Evolutionary conservation across 2,329 filamentous ascomycete species (phyloP).

Genomic region (Clathrospora elynae): DNA sequence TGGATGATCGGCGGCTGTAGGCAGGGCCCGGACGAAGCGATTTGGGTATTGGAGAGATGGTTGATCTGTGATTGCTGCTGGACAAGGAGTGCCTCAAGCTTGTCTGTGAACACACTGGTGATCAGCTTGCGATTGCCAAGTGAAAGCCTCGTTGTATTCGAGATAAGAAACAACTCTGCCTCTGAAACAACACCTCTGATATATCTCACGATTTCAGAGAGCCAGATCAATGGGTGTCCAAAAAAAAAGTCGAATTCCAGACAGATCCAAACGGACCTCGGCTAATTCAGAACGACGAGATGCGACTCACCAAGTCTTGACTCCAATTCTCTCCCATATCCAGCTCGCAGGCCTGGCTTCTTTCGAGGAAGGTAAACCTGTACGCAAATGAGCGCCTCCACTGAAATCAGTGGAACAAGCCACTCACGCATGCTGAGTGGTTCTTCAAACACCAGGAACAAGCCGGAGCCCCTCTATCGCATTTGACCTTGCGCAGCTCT

Average conservation of each 20-base stretch:
- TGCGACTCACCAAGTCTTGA: constrained; percentile 58
- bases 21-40: constrained; percentile 31
- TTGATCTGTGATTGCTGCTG: constrained; percentile 55
- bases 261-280: constrained; percentile 8
- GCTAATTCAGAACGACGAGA: constrained; percentile 6
- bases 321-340: constrained; percentile 67
- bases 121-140: constrained; percentile 9
- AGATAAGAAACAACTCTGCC: not conserved
- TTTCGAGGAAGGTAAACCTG: constrained; percentile 69
- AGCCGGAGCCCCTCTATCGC: constrained; percentile 74
- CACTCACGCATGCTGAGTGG: constrained; percentile 61
- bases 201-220: not conserved
- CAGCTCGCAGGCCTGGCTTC: constrained; percentile 67
- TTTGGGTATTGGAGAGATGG: constrained; percentile 46
- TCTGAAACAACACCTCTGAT: not conserved
- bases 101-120: constrained; percentile 43
- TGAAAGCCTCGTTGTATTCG: not conserved
- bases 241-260: not conserved
- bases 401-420: constrained; percentile 2
- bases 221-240: no score
- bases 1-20: constrained; percentile 46
- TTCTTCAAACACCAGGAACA: constrained; percentile 75
- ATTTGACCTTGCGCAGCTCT: constrained; percentile 73
- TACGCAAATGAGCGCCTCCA: constrained; percentile 8
- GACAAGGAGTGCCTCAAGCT: constrained; percentile 52